phyloP scores from a whole-genome alignment of 2,329 filamentous ascomycete genomes.

The Domatiomyces globalis region DNA sequence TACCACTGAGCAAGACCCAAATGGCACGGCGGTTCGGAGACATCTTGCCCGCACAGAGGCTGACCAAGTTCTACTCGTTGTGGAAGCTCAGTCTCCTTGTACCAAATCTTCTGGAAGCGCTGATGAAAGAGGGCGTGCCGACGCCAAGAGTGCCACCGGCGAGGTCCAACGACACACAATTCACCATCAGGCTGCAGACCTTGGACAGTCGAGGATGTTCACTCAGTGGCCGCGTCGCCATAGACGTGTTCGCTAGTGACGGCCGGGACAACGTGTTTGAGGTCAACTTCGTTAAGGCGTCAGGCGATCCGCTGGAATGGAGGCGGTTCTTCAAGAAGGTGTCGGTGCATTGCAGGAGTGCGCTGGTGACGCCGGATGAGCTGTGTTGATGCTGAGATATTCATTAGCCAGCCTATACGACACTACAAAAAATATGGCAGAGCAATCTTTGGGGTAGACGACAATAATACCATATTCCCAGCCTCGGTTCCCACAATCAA shows the following conservation, averaged over 20 bases:
- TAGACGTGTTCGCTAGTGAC: slow-evolving; percentile 23
- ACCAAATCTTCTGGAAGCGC: slow-evolving; percentile 62
- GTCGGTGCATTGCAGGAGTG: slow-evolving; percentile 75
- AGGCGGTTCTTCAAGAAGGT: slow-evolving; percentile 92
- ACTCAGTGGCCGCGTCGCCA: slow-evolving; percentile 30
- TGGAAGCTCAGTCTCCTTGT: slow-evolving; percentile 62
- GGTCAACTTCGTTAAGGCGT: slow-evolving; percentile 82
- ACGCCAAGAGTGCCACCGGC: slow-evolving; percentile 37
- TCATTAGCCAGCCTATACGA: too few species aligned
- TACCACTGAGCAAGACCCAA: slow-evolving; percentile 76
- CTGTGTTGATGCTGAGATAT: background rate
- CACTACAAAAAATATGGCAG: too few species aligned
- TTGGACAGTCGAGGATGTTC: slow-evolving; percentile 39
- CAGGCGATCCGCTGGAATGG: slow-evolving; percentile 95
- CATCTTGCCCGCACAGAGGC: slow-evolving; percentile 71
- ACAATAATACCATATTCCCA: too few species aligned
- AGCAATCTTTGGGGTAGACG: too few species aligned
- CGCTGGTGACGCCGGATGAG: slow-evolving; percentile 49
- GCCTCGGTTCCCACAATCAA: background rate
- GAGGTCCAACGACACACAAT: slow-evolving; percentile 38
- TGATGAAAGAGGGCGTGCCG: slow-evolving; percentile 75
- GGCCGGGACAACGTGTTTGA: slow-evolving; percentile 52
- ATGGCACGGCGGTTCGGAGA: slow-evolving; percentile 77
- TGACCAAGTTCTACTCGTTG: slow-evolving; percentile 85
- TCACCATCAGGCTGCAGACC: slow-evolving; percentile 58